Conservation (phyloP, 176 grass and related monocot species). For the Phoenix dactylifera region DNA sequence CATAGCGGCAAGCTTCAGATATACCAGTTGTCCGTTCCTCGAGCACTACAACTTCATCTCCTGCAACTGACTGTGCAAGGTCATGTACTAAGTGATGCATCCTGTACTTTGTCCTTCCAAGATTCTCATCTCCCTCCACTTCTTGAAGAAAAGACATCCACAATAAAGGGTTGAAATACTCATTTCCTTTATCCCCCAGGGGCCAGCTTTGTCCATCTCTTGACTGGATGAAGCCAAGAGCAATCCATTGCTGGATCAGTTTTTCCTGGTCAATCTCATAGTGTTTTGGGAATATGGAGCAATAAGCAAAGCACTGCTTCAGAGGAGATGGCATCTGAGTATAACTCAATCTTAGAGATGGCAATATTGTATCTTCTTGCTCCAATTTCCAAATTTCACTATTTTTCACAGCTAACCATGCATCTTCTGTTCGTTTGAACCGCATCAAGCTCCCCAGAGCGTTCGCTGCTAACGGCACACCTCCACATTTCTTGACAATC, state of each 20-base stretch:
- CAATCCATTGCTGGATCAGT: slow-evolving; percentile 52
- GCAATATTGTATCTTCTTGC: slow-evolving; percentile 29
- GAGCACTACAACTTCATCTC: slow-evolving; percentile 36
- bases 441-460: not conserved
- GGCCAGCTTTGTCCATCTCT: slow-evolving; percentile 7
- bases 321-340: slow-evolving; percentile 35
- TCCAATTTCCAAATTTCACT: slow-evolving; percentile 44
- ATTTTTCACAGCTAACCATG: slow-evolving; percentile 37
- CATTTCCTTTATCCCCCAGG: slow-evolving; percentile 23
- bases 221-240: slow-evolving; percentile 44
- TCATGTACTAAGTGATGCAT: slow-evolving; percentile 61
- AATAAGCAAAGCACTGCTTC: slow-evolving; percentile 61
- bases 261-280: slow-evolving; percentile 42
- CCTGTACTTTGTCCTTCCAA: slow-evolving; percentile 23
- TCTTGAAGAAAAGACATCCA: slow-evolving; percentile 63
- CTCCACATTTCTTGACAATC: slow-evolving; percentile 38
- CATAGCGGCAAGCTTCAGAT: slow-evolving; percentile 24
- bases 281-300: slow-evolving; percentile 45
- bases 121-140: slow-evolving; percentile 25
- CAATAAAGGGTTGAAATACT: slow-evolving; percentile 41
- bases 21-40: slow-evolving; percentile 5
- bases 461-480: slow-evolving; percentile 41
- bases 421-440: slow-evolving; percentile 13
- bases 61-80: slow-evolving; percentile 45
- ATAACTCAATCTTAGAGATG: slow-evolving; percentile 48